Evolutionary conservation across 2,329 filamentous ascomycete species (phyloP), one percentile per base, ranked within the genome.

Genomic region (Penicillium sp.): DNA sequence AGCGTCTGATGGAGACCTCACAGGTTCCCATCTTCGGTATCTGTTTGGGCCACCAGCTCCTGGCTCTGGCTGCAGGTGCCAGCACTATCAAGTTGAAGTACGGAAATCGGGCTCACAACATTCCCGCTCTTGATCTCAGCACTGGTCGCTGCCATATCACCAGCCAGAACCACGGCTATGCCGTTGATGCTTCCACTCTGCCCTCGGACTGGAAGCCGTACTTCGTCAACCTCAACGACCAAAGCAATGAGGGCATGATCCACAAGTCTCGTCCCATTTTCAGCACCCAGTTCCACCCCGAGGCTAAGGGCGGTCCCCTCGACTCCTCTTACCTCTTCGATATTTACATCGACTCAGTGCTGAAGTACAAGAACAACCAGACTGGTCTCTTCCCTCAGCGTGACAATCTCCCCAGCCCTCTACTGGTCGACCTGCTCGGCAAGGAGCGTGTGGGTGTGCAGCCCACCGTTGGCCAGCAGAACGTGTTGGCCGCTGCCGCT

Each of bases 61-160:
- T 99, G 50, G 92, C 91, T 57, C 82, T 96, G 61, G 90, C 93
- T 41, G 81, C 87, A 52, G 93, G 93, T 56, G 93, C 89, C 46
- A 81, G 83, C 64, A 97, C 93, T 54, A 86, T 95, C 76, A 97
- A 97, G 82, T 83, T 99, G 74, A 97, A 97, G 82, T 99, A 96
- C 73, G 93, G 93, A 67, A 99, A 99, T 81, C 88, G 93, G 62
- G 93, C 91, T 14, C 93, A 97, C 80, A 99, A 99, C 80, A 97
- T 97, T 64, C 93, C 93, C 8, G 90, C 91, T 53, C 78, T 97
- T 50, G 92, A 97, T 70, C 79, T 96, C 70, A 95, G 88, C 53
- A 97, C 92, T 31, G 92, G 93, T 50, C 89, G 92, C 72, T 97
- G 93, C 83, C 92, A 97, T 78, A 97, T 97, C 72, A 97, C 92